A percentile compares a stretch with the other conserved stretches of the same genome.
Evolutionary conservation across 176 grass and related monocot genomes (phyloP).

Genomic region (Poa annua): DNA sequence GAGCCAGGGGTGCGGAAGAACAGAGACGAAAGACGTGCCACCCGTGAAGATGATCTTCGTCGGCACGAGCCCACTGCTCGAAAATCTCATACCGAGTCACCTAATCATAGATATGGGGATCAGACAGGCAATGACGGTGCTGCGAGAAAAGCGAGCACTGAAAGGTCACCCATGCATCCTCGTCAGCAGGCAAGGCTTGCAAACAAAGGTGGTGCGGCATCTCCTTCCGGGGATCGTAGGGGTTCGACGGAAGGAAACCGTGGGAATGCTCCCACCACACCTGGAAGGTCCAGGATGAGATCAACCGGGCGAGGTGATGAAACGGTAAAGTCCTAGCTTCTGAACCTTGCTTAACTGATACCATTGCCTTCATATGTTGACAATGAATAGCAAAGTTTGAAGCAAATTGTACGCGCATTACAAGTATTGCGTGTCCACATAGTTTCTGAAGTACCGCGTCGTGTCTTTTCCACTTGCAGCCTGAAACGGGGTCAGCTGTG

Average conservation of each 20-base stretch:
- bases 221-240: conserved; percentile 59
- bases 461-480: conserved; percentile 45
- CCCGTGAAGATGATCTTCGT: conserved; percentile 51
- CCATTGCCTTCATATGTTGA: neutral
- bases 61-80: conserved; percentile 37
- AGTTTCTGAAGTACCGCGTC: conserved; percentile 31
- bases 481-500: conserved; percentile 73
- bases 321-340: conserved; percentile 48
- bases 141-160: conserved; percentile 36
- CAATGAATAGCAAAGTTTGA: neutral
- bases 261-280: conserved; percentile 44
- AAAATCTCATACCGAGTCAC: conserved; percentile 42
- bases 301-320: conserved; percentile 57
- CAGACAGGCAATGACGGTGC: conserved; percentile 27
- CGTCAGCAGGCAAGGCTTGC: conserved; percentile 50
- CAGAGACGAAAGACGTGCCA: conserved; percentile 52
- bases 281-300: conserved; percentile 59
- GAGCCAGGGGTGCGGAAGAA: conserved; percentile 39
- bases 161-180: conserved; percentile 66
- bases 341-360: neutral
- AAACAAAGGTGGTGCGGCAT: conserved; percentile 61
- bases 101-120: conserved; percentile 53
- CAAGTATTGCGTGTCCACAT: neutral
- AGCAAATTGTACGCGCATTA: neutral
- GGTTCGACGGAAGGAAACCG: conserved; percentile 54